Evolutionary conservation across 2,329 filamentous ascomycete genomes (phyloP).

Genomic region (Monilinia aucupariae): DNA sequence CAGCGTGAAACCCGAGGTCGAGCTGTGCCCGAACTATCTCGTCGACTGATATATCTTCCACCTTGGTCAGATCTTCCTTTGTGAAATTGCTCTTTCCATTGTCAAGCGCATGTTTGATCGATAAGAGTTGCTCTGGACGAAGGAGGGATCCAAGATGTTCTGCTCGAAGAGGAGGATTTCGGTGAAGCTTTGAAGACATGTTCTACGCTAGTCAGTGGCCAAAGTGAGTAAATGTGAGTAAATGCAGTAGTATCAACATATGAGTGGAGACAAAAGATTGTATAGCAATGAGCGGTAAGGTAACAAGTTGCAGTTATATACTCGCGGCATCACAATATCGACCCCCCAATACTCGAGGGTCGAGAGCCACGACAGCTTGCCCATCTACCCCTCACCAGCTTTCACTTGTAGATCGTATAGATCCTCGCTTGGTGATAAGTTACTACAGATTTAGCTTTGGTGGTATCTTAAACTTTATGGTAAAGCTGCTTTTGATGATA

Average conservation of each 20-base stretch:
- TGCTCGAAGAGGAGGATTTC: conserved; percentile 40
- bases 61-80: conserved; percentile 40
- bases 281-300: neutral
- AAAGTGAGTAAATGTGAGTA: neutral
- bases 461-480: neutral
- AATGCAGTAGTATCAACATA: too few relatives aligned
- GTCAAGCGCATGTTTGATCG: conserved; percentile 49
- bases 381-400: neutral
- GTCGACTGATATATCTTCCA: conserved; percentile 54
- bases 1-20: conserved; percentile 50
- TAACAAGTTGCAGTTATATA: neutral
- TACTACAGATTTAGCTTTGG: neutral
- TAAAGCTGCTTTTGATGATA: too few relatives aligned
- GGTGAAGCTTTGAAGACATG: conserved; percentile 23
- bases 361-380: neutral
- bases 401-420: neutral
- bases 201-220: neutral
- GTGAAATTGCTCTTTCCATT: conserved; percentile 36
- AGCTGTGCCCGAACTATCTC: conserved; percentile 55
- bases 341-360: neutral
- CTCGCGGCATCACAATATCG: neutral
- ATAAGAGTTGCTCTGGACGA: conserved; percentile 51
- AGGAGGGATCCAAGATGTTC: conserved; percentile 60
- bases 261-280: too few relatives aligned
- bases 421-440: neutral